These are phyloP conservation scores for Raddia guianensis DNA, from an alignment of 176 grass and related monocot genomes.

Conservation along the genomic window DNA sequence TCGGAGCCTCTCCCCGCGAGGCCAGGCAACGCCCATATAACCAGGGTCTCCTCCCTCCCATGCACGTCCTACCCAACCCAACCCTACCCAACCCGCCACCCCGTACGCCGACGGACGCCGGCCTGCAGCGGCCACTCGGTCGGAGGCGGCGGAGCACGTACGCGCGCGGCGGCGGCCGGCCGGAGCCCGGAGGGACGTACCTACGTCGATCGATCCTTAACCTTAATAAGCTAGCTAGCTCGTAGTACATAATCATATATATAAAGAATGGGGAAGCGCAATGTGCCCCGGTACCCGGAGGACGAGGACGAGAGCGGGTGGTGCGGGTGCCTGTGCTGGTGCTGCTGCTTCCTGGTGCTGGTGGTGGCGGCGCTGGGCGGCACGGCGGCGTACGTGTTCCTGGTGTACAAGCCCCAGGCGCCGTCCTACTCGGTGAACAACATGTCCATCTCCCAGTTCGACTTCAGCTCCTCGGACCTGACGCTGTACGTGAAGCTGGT, in stretches of 20 bases:
- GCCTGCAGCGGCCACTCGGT: constrained; percentile 21
- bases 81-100: constrained; percentile 1
- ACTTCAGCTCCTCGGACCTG: constrained; percentile 53
- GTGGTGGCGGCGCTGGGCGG: constrained; percentile 41
- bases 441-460: constrained; percentile 70
- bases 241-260: background rate
- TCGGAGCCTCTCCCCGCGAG: constrained; percentile 26
- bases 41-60: background rate
- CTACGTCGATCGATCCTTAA: background rate
- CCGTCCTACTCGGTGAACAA: constrained; percentile 75
- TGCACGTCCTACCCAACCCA: constrained; percentile 24
- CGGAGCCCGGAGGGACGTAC: constrained; percentile 39
- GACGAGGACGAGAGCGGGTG: constrained; percentile 38
- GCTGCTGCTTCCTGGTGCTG: constrained; percentile 69
- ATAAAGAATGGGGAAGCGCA: constrained; percentile 46
- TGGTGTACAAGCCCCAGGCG: constrained; percentile 56
- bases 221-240: background rate
- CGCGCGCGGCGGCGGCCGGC: constrained; percentile 28
- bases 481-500: constrained; percentile 69
- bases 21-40: background rate
- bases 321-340: constrained; percentile 64
- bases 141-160: background rate
- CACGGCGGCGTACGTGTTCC: constrained; percentile 37
- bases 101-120: constrained; percentile 20
- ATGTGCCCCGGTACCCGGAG: constrained; percentile 55